Evolutionary conservation across 2,329 filamentous ascomycete genomes (phyloP).

Genomic region (Aureobasidium sp.): DNA sequence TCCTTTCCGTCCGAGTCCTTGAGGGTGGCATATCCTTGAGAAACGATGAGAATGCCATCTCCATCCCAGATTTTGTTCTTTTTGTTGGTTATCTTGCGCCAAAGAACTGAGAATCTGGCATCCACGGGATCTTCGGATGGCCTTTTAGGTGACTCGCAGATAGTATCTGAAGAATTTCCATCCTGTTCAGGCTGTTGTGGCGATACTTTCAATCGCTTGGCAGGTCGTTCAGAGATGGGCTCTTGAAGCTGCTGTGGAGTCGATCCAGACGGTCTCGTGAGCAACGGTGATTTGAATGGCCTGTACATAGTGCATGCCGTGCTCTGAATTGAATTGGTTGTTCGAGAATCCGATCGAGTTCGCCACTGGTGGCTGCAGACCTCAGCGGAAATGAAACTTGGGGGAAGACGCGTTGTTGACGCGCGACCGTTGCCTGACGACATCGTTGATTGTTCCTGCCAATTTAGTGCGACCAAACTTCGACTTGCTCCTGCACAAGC

Average conservation of each 20-base stretch:
- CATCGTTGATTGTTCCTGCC: background rate
- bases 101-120: slow-evolving; percentile 37
- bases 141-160: slow-evolving; percentile 10
- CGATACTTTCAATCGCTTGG: slow-evolving; percentile 1
- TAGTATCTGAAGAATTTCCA: slow-evolving; percentile 16
- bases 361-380: background rate
- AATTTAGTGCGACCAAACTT: background rate
- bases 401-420: slow-evolving; percentile 8
- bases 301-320: slow-evolving; percentile 13
- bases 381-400: background rate
- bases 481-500: background rate
- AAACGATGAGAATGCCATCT: slow-evolving; percentile 55
- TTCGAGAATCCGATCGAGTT: background rate
- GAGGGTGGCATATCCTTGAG: slow-evolving; percentile 49
- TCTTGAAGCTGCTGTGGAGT: background rate
- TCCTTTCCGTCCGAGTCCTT: slow-evolving; percentile 56
- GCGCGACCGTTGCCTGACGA: slow-evolving; percentile 9
- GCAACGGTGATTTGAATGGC: slow-evolving; percentile 23
- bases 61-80: slow-evolving; percentile 75
- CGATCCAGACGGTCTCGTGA: slow-evolving; percentile 15
- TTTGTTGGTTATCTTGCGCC: slow-evolving; percentile 60
- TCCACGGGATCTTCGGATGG: slow-evolving; percentile 23
- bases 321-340: too few relatives aligned
- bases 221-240: background rate
- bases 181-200: slow-evolving; percentile 20